Percentiles rank a stretch among this genome's conserved stretches.
These are phyloP conservation scores for Coemansia sp. DNA, from an alignment of 192 early-diverging fungal species.

Conservation along the genomic window DNA sequence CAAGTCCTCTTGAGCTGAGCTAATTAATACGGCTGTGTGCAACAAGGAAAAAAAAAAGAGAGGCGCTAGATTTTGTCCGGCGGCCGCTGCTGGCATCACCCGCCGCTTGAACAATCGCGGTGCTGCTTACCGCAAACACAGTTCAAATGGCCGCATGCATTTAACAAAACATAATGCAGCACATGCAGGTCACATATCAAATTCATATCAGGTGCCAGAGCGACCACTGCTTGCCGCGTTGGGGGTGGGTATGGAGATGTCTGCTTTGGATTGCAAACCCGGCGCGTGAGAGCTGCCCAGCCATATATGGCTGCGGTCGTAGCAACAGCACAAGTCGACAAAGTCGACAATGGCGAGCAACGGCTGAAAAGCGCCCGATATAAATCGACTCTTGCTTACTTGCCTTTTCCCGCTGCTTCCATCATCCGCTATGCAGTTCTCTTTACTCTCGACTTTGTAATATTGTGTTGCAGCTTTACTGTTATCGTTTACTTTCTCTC, in stretches of 20 bases:
- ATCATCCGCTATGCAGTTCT: no score
- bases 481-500: not conserved
- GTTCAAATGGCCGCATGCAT: constrained; percentile 21
- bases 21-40: not conserved
- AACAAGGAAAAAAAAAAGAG: not conserved
- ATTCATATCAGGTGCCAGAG: constrained; percentile 19
- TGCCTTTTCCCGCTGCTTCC: not conserved
- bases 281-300: constrained; percentile 1
- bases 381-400: not conserved
- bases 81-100: constrained; percentile 5
- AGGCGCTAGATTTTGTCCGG: constrained; percentile 9
- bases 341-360: not conserved
- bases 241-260: constrained; percentile 1
- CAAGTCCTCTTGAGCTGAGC: not conserved
- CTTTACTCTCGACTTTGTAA: no score
- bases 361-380: no score
- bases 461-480: constrained; percentile 2
- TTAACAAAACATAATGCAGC: constrained; percentile 8
- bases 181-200: constrained; percentile 20
- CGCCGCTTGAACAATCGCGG: not conserved
- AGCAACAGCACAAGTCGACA: not conserved
- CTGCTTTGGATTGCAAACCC: not conserved
- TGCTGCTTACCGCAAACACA: constrained; percentile 3
- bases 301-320: not conserved
- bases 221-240: not conserved